Evolutionary conservation across 805 yeast species (phyloP), one percentile per base, ranked within the genome.

Genomic region (Kodamaea lidongshanica): DNA sequence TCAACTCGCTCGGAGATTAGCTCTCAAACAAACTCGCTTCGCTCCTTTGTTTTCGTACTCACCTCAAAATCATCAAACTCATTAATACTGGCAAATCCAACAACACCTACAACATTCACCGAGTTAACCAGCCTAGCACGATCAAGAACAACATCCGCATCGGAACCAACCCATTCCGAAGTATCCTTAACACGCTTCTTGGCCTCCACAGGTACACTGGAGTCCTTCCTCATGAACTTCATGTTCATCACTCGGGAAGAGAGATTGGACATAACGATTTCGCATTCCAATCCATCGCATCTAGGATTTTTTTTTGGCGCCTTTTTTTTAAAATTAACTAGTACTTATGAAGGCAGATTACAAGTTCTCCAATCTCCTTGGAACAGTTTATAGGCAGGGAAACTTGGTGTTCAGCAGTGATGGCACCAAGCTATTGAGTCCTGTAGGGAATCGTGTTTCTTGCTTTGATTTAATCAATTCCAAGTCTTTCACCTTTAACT

Each of bases 341-440:
- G n/a, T 9, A 19, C 20, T 27, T 30, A 85, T 86, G 95, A 84
- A 78, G 62, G 78, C 94, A n/a, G 94, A 85, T 60, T 86, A 80
- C 46, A 63, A 79, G 70, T 81, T 92, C 46, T 77, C 94, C 19
- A 92, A 89, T 58, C 66, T 92, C 18, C 63, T 92, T 45, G 98
- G 98, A 16, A 88, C 97, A 0, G 97, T 92, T 3, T 92, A 92
- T 52, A 68, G 94, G 28, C 84, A 81, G 50, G 98, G 97, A n/a
- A 87, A 89, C 53, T 60, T 92, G 16, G 67, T 79, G 4, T 92
- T 80, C 61, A 79, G 94, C 1, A 74, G 79, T 1, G 96, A 88
- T 50, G 98, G 98, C 3, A 75, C 81, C 7, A 72, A 74, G 33
- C 65, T 92, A 19, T 58, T 92, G 26, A 79, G 92, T 36, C 97